Percentiles rank a stretch among this genome's conserved stretches.
These are phyloP conservation scores for Erucastrum elatum DNA, from an alignment of 345 rosid species.

Conservation along the genomic window DNA sequence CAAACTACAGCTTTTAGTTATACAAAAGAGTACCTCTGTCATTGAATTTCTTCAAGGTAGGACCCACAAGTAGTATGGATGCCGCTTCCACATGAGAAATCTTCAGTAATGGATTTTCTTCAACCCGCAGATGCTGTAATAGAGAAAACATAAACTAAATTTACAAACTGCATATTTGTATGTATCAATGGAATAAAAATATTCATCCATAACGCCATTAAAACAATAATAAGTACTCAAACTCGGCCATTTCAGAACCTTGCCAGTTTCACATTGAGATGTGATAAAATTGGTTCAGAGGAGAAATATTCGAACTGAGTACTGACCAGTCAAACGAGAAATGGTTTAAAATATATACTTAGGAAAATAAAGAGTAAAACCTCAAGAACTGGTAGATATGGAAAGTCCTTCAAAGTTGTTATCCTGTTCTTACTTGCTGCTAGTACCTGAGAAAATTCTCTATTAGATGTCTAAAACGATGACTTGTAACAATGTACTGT, in stretches of 20 bases:
- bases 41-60: constrained; percentile 91
- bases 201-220: neutral
- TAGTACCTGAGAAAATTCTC: constrained; percentile 56
- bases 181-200: neutral
- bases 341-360: neutral
- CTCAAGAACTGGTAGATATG: constrained; percentile 90
- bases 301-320: neutral
- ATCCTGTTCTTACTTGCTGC: constrained; percentile 98
- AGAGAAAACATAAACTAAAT: constrained; percentile 4
- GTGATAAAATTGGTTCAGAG: neutral
- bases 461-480: constrained; percentile 7
- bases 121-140: constrained; percentile 89
- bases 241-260: neutral
- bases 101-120: constrained; percentile 95
- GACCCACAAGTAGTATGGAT: constrained; percentile 88
- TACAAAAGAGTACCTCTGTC: constrained; percentile 71
- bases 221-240: constrained; percentile 10
- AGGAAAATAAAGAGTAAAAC: constrained; percentile 37
- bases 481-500: constrained; percentile 8
- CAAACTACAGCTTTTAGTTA: constrained; percentile 8
- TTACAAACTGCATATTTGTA: neutral
- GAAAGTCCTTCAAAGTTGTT: constrained; percentile 87
- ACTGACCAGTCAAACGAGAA: constrained; percentile 9
- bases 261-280: neutral
- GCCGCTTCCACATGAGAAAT: constrained; percentile 97